phyloP scores from a whole-genome alignment of 176 grass and related monocot species.

The Ampelocalamus luodianensis region DNA sequence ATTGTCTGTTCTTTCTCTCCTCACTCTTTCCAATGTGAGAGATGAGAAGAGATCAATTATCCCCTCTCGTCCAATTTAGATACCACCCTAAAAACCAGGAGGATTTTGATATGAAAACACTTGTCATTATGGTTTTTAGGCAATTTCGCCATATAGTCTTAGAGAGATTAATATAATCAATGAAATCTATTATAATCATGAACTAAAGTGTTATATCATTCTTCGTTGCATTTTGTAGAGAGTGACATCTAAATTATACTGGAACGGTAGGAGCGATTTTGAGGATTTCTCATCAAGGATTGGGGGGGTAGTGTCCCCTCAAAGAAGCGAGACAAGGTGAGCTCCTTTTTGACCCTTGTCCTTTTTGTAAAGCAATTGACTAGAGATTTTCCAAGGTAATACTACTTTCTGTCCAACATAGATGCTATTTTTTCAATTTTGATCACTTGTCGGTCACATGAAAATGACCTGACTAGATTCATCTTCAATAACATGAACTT shows the following conservation, averaged over 20 bases:
- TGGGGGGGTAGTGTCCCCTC: no score
- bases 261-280: background rate
- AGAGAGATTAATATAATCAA: background rate
- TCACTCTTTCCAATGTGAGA: constrained; percentile 44
- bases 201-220: no score
- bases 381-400: background rate
- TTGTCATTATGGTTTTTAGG: background rate
- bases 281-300: no score
- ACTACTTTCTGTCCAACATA: background rate
- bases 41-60: background rate
- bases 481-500: background rate
- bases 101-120: background rate
- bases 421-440: background rate
- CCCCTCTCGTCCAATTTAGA: background rate
- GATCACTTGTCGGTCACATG: background rate
- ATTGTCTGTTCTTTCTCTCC: background rate
- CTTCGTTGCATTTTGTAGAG: background rate
- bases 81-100: background rate
- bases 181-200: background rate
- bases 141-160: background rate
- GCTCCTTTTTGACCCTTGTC: background rate
- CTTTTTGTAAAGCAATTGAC: background rate
- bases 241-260: background rate
- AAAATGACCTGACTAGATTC: background rate
- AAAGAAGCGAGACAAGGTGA: no score